Evolutionary conservation across 441 rosid species (phyloP).

Genomic region (Adansonia rubrostipa): DNA sequence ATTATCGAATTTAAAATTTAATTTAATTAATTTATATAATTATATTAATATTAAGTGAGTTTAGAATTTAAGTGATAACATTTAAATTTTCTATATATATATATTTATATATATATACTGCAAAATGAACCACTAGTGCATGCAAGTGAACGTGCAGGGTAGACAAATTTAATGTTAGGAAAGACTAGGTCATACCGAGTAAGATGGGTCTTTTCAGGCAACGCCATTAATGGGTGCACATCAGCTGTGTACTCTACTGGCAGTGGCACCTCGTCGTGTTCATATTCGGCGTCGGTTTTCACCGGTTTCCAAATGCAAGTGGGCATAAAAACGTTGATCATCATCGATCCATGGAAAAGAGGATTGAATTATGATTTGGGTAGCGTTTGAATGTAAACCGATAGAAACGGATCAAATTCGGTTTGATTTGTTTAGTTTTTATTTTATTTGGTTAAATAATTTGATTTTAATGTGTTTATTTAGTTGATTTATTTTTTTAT

Average conservation of each 20-base stretch:
- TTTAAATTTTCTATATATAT: no score
- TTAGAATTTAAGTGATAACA: no score
- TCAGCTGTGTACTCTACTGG: constrained; percentile 8
- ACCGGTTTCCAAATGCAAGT: background rate
- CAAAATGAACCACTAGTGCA: constrained; percentile 28
- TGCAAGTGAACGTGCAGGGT: background rate
- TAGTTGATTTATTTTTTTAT: no score
- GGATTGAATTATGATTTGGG: background rate
- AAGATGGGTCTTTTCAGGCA: constrained; percentile 20
- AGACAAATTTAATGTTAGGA: constrained; percentile 30
- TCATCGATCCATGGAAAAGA: background rate
- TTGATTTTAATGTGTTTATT: no score
- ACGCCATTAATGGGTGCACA: background rate
- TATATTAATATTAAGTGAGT: no score
- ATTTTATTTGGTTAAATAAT: no score
- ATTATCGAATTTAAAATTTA: no score
- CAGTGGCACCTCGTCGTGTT: constrained; percentile 3
- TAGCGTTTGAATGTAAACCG: background rate
- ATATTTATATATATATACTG: no score
- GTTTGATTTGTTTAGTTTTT: no score
- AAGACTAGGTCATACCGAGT: constrained; percentile 19
- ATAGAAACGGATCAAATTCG: no score
- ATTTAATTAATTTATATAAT: no score
- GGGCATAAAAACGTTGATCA: background rate
- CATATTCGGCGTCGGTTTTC: background rate